phyloP scores from a whole-genome alignment of 2,329 filamentous ascomycete genomes.

The Fusarium temperatum region DNA sequence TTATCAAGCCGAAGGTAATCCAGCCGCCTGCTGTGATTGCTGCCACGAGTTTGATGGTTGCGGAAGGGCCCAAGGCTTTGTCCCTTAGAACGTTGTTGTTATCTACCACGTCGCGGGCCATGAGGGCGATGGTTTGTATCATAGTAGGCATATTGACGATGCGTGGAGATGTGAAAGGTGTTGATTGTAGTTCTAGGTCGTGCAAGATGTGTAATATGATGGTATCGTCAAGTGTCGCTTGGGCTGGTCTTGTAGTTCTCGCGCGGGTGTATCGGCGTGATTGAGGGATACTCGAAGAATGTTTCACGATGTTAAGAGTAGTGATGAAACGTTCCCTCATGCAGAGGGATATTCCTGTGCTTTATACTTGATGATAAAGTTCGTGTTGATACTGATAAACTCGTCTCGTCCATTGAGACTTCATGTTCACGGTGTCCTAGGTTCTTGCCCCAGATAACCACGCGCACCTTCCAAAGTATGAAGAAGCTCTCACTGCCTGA shows the following conservation, averaged over 20 bases:
- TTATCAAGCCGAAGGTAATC: constrained; percentile 46
- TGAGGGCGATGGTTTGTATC: neutral
- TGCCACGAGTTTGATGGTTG: constrained; percentile 37
- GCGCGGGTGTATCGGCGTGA: neutral
- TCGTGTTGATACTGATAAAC: neutral
- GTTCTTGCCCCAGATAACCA: neutral
- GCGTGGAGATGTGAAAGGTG: neutral
- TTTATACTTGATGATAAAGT: neutral
- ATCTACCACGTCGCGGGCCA: neutral
- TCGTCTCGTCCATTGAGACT: neutral
- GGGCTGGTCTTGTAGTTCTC: neutral
- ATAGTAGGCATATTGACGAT: neutral
- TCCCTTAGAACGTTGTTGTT: constrained; percentile 15
- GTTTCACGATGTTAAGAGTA: neutral
- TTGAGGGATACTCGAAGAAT: constrained; percentile 9
- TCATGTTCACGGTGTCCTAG: neutral
- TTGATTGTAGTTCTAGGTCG: neutral
- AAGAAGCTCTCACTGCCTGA: too few relatives aligned
- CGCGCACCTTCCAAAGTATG: neutral
- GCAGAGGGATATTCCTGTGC: neutral
- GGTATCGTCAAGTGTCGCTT: neutral
- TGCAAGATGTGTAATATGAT: neutral
- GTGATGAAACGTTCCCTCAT: neutral
- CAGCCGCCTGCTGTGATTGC: constrained; percentile 42
- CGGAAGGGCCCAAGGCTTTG: neutral